phyloP scores from a whole-genome alignment of 345 rosid genomes.

The Erysimum cheiranthoides region DNA sequence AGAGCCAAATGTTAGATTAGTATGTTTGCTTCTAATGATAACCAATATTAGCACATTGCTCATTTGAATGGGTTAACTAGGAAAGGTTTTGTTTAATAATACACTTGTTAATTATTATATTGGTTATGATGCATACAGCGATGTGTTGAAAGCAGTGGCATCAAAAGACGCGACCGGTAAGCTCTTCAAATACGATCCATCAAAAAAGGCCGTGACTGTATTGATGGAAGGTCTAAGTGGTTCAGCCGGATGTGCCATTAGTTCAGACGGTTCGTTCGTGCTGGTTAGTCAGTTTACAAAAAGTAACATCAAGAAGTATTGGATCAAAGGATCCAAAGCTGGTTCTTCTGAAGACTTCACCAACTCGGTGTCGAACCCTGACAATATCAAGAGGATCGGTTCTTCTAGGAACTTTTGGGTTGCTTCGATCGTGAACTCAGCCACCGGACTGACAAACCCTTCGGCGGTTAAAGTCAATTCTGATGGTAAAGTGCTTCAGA shows the following conservation, averaged over 20 bases:
- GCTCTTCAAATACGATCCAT: slow-evolving; percentile 45
- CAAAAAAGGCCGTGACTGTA: slow-evolving; percentile 36
- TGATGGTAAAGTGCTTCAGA: slow-evolving; percentile 38
- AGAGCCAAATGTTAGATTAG: no score
- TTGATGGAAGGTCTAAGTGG: slow-evolving; percentile 44
- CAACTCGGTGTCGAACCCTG: slow-evolving; percentile 40
- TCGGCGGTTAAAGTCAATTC: slow-evolving; percentile 42
- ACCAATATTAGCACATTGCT: background rate
- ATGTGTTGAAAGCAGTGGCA: slow-evolving; percentile 42
- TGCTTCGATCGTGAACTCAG: slow-evolving; percentile 44
- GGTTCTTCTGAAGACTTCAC: slow-evolving; percentile 45
- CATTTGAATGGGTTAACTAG: background rate
- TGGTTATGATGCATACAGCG: slow-evolving; percentile 34
- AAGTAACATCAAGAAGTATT: slow-evolving; percentile 47
- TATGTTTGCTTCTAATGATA: no score
- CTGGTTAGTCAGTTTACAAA: slow-evolving; percentile 39
- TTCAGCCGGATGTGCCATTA: slow-evolving; percentile 46
- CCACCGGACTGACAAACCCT: slow-evolving; percentile 37
- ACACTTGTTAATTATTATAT: background rate
- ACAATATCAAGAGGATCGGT: slow-evolving; percentile 45
- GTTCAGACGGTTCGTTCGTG: slow-evolving; percentile 45
- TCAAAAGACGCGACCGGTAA: slow-evolving; percentile 40
- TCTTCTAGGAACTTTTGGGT: slow-evolving; percentile 45
- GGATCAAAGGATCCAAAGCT: slow-evolving; percentile 48
- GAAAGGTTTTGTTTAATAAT: background rate